Conservation (phyloP, 495 filamentous ascomycete species). For the Hypomontagnella monticulosa region DNA sequence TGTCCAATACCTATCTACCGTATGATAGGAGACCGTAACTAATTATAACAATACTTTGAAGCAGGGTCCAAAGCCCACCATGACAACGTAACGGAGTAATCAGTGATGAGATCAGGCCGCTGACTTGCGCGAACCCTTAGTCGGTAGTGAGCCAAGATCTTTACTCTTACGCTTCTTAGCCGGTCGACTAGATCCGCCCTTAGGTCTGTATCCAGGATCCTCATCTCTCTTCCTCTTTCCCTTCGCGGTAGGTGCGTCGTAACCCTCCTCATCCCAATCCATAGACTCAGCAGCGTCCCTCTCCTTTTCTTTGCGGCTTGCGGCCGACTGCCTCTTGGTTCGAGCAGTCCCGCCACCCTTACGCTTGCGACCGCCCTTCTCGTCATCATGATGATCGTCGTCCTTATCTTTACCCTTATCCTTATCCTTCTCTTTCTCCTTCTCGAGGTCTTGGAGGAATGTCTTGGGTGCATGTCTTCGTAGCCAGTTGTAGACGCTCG, state of each 20-base stretch:
- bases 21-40: neutral
- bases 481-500: constrained; percentile 91
- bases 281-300: constrained; percentile 50
- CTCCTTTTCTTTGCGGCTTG: constrained; percentile 46
- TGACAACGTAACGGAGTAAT: neutral
- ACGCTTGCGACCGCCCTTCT: constrained; percentile 48
- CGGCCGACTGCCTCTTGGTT: constrained; percentile 40
- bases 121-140: constrained; percentile 40
- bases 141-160: constrained; percentile 32
- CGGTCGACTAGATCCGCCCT: constrained; percentile 67
- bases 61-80: neutral
- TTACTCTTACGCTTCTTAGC: constrained; percentile 69
- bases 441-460: constrained; percentile 83
- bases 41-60: constrained; percentile 8
- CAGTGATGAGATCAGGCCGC: constrained; percentile 10
- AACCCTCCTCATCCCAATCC: constrained; percentile 61
- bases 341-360: constrained; percentile 43
- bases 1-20: neutral
- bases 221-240: constrained; percentile 69
- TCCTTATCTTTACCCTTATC: constrained; percentile 40
- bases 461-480: constrained; percentile 82
- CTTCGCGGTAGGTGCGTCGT: constrained; percentile 44
- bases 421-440: constrained; percentile 66
- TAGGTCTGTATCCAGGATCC: constrained; percentile 75
- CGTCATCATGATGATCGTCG: constrained; percentile 44